phyloP scores from a whole-genome alignment of 768 basidiomycete genomes.

The Solioccasus polychromus region DNA sequence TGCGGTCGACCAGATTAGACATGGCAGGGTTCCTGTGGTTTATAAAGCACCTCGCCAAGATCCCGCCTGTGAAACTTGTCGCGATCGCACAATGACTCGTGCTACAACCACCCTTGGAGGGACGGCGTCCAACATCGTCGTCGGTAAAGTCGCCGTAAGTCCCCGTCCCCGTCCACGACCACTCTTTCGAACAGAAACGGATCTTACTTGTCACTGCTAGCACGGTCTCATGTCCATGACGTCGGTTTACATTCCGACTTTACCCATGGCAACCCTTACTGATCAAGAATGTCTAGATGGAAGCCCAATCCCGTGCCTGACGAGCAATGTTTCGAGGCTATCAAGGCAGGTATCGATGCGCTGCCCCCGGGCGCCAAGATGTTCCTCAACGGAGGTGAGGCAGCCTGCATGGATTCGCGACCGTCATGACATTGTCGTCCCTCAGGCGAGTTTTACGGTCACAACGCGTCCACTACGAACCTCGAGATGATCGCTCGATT shows the following conservation, averaged over 20 bases:
- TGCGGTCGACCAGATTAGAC: too few relatives aligned
- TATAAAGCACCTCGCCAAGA: neutral
- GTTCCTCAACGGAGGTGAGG: conserved; percentile 49
- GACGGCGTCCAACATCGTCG: conserved; percentile 34
- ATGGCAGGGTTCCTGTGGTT: neutral
- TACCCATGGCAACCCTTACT: neutral
- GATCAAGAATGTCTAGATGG: conserved; percentile 33
- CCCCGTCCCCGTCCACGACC: neutral
- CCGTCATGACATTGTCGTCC: neutral
- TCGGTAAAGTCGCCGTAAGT: conserved; percentile 40
- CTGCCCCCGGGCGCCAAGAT: conserved; percentile 45
- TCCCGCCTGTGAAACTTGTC: neutral
- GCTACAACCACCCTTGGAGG: conserved; percentile 37
- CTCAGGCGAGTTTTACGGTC: conserved; percentile 58
- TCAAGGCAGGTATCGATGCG: conserved; percentile 49
- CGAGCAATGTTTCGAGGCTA: conserved; percentile 58
- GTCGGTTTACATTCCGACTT: conserved; percentile 19
- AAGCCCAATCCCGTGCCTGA: conserved; percentile 45
- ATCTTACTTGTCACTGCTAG: conserved; percentile 9
- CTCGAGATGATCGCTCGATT: conserved; percentile 50
- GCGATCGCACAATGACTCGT: conserved; percentile 22
- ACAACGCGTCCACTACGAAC: conserved; percentile 39
- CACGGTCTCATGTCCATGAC: conserved; percentile 62
- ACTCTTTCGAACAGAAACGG: neutral
- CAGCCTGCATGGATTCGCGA: neutral